Evolutionary conservation across 202 grass and related monocot genomes (phyloP).

Genomic region (Eragrostis tef): DNA sequence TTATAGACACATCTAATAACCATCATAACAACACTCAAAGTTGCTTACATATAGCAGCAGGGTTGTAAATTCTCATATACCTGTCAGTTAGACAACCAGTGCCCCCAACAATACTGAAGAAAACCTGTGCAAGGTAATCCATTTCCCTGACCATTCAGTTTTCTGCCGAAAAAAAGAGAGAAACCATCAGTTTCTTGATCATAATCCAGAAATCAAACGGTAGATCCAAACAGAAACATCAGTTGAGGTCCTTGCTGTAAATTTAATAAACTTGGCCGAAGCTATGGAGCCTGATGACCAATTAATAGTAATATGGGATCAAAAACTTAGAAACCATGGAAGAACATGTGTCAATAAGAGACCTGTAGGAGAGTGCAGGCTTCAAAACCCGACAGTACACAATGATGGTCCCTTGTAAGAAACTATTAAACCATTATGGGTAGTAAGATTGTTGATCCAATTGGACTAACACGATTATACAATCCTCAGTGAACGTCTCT

Average conservation of each 20-base stretch:
- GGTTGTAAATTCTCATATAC: too few relatives aligned
- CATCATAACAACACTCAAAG: too few relatives aligned
- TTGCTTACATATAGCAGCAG: too few relatives aligned
- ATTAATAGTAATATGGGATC: neutral
- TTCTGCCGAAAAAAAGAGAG: slow-evolving; percentile 1
- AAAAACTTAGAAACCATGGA: neutral
- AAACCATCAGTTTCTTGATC: too few relatives aligned
- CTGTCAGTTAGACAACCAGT: too few relatives aligned
- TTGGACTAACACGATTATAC: neutral
- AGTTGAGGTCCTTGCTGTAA: neutral
- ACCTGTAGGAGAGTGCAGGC: neutral
- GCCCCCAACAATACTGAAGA: neutral
- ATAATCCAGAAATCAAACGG: neutral
- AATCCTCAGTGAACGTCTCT: neutral
- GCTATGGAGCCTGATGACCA: neutral
- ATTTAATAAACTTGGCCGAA: neutral
- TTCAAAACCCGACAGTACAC: neutral
- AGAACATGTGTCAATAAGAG: neutral
- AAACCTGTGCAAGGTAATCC: neutral
- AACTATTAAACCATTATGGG: neutral
- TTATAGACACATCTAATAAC: too few relatives aligned
- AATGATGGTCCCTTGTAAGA: neutral
- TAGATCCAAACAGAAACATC: neutral
- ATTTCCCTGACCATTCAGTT: neutral
- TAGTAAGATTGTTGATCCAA: slow-evolving; percentile 5